These are phyloP conservation scores for Tuber aestivum DNA, from an alignment of 495 filamentous ascomycete genomes.

Conservation along the genomic window DNA sequence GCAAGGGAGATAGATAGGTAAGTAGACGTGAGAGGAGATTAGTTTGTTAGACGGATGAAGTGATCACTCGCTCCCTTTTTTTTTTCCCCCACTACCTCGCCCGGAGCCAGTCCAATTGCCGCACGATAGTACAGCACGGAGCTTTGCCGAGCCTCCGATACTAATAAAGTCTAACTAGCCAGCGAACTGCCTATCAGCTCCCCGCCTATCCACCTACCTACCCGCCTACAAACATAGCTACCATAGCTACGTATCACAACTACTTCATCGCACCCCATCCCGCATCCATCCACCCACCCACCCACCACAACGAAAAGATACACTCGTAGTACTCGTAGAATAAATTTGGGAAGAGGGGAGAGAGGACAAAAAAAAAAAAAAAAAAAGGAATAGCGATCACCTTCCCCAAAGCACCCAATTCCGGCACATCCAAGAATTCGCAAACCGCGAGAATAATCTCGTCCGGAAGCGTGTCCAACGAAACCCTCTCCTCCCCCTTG, in stretches of 20 bases:
- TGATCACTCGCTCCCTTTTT: background rate
- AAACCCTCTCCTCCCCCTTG: background rate
- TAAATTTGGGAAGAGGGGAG: constrained; percentile 18
- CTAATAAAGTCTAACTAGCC: background rate
- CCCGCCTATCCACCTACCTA: background rate
- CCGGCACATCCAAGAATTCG: constrained; percentile 53
- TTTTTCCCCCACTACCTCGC: background rate
- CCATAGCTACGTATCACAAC: constrained; percentile 2
- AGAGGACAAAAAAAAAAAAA: too few species aligned
- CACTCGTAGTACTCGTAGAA: too few species aligned
- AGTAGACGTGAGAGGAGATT: background rate
- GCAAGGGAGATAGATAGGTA: constrained; percentile 14
- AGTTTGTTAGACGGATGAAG: background rate
- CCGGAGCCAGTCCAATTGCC: background rate
- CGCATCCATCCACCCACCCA: background rate
- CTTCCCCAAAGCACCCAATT: constrained; percentile 53
- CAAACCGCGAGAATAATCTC: constrained; percentile 56
- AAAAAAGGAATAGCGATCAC: constrained; percentile 44
- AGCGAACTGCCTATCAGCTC: background rate
- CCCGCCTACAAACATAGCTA: background rate
- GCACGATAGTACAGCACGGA: background rate
- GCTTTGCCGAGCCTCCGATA: background rate
- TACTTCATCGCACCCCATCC: background rate
- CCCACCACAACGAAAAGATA: constrained; percentile 3
- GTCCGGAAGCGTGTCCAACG: constrained; percentile 48